Evolutionary conservation across 2,329 filamentous ascomycete genomes (phyloP).

Genomic region (Raffaelea arxii): DNA sequence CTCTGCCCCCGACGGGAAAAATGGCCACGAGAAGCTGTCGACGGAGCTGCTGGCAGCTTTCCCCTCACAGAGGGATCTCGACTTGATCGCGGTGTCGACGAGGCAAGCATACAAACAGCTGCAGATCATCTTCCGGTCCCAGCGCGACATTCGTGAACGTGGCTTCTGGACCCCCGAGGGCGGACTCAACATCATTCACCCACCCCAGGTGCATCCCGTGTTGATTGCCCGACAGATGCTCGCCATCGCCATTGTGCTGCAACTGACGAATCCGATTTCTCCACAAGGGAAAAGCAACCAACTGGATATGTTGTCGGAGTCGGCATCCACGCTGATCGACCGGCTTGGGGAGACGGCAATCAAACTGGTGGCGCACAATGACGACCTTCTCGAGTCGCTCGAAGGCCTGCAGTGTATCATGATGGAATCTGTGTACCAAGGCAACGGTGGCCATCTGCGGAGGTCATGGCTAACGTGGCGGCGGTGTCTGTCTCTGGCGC

Average conservation of each 20-base stretch:
- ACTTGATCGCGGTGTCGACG: slow-evolving; percentile 2
- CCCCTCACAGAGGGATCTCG: slow-evolving; percentile 6
- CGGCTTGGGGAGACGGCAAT: slow-evolving; percentile 7
- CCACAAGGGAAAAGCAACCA: no score
- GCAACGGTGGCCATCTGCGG: slow-evolving; percentile 35
- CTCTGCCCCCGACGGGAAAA: no score
- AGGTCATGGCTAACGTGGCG: slow-evolving; percentile 34
- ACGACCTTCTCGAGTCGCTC: slow-evolving; percentile 32
- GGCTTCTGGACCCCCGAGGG: slow-evolving; percentile 5
- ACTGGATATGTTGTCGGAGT: slow-evolving; percentile 14
- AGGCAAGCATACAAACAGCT: slow-evolving; percentile 3
- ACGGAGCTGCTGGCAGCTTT: slow-evolving; percentile 4
- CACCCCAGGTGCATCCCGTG: slow-evolving; percentile 16
- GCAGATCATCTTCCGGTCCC: slow-evolving; percentile 7
- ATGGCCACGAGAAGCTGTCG: background rate
- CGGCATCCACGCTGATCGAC: slow-evolving; percentile 1
- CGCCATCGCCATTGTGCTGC: slow-evolving; percentile 20
- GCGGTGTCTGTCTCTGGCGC: slow-evolving; percentile 26
- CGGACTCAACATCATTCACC: background rate
- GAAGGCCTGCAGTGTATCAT: slow-evolving; percentile 43
- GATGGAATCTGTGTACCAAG: slow-evolving; percentile 34
- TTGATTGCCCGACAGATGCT: slow-evolving; percentile 24
- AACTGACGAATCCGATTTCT: slow-evolving; percentile 15
- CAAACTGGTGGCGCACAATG: slow-evolving; percentile 32
- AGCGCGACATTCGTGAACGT: slow-evolving; percentile 1